Percentiles rank a stretch among this genome's conserved stretches.
Conservation (phyloP, 164 flowering plant genomes). For the Berberis thunbergii region DNA sequence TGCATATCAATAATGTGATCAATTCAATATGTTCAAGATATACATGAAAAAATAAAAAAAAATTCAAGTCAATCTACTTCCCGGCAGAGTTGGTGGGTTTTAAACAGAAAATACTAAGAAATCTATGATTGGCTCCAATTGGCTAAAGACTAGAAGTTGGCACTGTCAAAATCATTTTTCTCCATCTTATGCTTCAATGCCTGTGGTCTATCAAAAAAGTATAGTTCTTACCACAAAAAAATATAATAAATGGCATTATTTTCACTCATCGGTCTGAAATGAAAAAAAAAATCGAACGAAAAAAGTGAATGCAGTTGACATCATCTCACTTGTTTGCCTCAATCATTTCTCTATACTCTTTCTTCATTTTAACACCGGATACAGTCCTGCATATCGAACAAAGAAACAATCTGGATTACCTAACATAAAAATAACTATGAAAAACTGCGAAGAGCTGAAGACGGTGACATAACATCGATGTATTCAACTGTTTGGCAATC, state of each 20-base stretch:
- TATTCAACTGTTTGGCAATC: too few species aligned
- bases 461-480: neutral
- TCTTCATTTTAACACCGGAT: conserved; percentile 97
- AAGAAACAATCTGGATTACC: neutral
- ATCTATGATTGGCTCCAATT: neutral
- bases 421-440: neutral
- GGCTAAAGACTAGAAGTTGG: neutral
- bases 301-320: conserved; percentile 2
- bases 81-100: too few species aligned
- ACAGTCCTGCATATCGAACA: conserved; percentile 57
- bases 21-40: too few species aligned
- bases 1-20: too few species aligned
- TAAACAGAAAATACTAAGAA: too few species aligned
- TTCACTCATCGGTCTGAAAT: conserved; percentile 7
- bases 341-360: conserved; percentile 86
- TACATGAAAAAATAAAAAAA: too few species aligned
- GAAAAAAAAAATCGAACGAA: conserved; percentile 39
- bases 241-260: conserved; percentile 21
- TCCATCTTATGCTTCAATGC: conserved; percentile 8
- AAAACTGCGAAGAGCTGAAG: neutral
- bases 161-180: conserved; percentile 6
- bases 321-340: conserved; percentile 58
- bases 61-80: too few species aligned
- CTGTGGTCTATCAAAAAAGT: neutral
- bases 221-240: conserved; percentile 8